phyloP scores from a whole-genome alignment of 495 filamentous ascomycete genomes.

The Penicillium pancosmium region DNA sequence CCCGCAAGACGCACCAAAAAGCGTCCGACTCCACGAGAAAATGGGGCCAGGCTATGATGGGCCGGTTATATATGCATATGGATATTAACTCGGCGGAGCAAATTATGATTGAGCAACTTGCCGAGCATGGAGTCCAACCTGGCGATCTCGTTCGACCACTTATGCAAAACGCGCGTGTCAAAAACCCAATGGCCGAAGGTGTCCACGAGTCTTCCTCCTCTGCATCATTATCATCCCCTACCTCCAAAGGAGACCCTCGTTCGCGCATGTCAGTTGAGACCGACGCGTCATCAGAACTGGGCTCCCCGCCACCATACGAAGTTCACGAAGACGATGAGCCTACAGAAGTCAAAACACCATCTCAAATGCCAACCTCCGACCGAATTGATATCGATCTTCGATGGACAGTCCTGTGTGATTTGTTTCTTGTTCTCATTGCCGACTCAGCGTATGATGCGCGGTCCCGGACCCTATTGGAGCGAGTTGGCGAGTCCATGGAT shows the following conservation, averaged over 20 bases:
- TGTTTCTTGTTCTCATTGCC: conserved; percentile 94
- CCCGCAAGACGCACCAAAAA: conserved; percentile 69
- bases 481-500: conserved; percentile 74
- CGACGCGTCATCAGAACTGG: conserved; percentile 34
- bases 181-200: conserved; percentile 78
- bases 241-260: conserved; percentile 27
- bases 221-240: conserved; percentile 30
- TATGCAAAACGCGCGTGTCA: conserved; percentile 91
- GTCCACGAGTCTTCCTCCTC: conserved; percentile 37
- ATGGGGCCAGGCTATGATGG: conserved; percentile 98
- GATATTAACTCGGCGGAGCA: conserved; percentile 88
- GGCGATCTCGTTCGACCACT: conserved; percentile 79
- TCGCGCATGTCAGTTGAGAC: conserved; percentile 34
- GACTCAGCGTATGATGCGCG: conserved; percentile 92
- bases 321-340: conserved; percentile 70
- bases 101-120: conserved; percentile 97
- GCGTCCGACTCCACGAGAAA: conserved; percentile 81
- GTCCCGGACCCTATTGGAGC: conserved; percentile 82
- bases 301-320: conserved; percentile 72
- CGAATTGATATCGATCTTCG: conserved; percentile 95
- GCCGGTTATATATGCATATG: conserved; percentile 92
- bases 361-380: conserved; percentile 74
- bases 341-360: conserved; percentile 75
- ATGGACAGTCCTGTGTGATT: conserved; percentile 96
- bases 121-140: conserved; percentile 86